These are phyloP conservation scores for Daldinia childiae DNA, from an alignment of 495 filamentous ascomycete genomes.

Conservation along the genomic window DNA sequence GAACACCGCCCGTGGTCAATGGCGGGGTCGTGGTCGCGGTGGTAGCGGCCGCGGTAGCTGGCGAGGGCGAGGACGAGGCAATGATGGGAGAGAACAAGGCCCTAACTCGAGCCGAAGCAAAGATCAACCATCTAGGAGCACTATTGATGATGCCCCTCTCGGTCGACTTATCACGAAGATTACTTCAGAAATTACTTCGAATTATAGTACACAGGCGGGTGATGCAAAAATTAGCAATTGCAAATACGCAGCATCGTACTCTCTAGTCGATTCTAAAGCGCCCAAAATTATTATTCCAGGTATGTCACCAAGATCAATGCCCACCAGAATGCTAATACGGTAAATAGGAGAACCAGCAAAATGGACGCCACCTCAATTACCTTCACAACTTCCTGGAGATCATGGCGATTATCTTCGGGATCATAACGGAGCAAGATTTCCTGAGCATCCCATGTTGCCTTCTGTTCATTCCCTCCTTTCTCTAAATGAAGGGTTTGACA, in stretches of 20 bases:
- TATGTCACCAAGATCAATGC: slow-evolving; percentile 36
- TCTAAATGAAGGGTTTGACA: slow-evolving; percentile 37
- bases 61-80: background rate
- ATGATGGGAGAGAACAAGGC: background rate
- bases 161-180: slow-evolving; percentile 36
- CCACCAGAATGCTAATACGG: slow-evolving; percentile 9
- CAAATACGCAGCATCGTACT: slow-evolving; percentile 64
- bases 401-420: slow-evolving; percentile 67
- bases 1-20: slow-evolving; percentile 5
- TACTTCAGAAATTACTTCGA: slow-evolving; percentile 2
- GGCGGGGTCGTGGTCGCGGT: slow-evolving; percentile 3
- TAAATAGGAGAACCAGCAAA: slow-evolving; percentile 63
- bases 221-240: slow-evolving; percentile 44
- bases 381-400: slow-evolving; percentile 58
- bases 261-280: slow-evolving; percentile 54
- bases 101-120: background rate
- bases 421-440: slow-evolving; percentile 67
- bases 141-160: slow-evolving; percentile 7
- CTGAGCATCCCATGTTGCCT: slow-evolving; percentile 67
- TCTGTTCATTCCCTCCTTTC: slow-evolving; percentile 57
- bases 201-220: background rate
- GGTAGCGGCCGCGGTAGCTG: background rate
- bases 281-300: slow-evolving; percentile 64
- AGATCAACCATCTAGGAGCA: background rate
- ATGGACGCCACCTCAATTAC: slow-evolving; percentile 63